phyloP scores from a whole-genome alignment of 2,329 filamentous ascomycete genomes.

The Westerdykella sp. region DNA sequence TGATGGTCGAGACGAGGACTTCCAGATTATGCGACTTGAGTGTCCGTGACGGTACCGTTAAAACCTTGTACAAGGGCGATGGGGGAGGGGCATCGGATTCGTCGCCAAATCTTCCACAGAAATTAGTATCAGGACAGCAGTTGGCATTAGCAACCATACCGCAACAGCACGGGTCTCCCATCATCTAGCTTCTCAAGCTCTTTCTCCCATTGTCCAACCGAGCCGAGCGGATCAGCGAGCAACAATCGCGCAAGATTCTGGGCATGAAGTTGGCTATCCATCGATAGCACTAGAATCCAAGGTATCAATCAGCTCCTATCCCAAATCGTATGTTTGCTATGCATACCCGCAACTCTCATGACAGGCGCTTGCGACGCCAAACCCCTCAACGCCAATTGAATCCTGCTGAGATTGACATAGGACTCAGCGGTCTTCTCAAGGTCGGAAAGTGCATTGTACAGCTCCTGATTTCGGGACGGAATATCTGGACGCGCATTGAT shows the following conservation, averaged over 20 bases:
- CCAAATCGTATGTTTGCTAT: slow-evolving; percentile 5
- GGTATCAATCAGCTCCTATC: slow-evolving; percentile 7
- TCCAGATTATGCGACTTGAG: slow-evolving; percentile 60
- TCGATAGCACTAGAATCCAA: slow-evolving; percentile 42
- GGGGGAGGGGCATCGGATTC: slow-evolving; percentile 41
- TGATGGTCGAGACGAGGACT: slow-evolving; percentile 51
- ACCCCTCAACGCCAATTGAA: slow-evolving; percentile 66
- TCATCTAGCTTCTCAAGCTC: slow-evolving; percentile 31
- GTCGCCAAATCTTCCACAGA: slow-evolving; percentile 48
- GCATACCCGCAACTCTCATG: slow-evolving; percentile 50
- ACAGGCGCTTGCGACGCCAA: slow-evolving; percentile 50
- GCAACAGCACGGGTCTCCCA: slow-evolving; percentile 38
- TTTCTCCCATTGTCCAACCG: slow-evolving; percentile 41
- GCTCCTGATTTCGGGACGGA: slow-evolving; percentile 48
- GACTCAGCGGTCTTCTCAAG: slow-evolving; percentile 57
- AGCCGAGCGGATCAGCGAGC: slow-evolving; percentile 42
- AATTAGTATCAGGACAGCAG: slow-evolving; percentile 9
- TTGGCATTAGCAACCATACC: slow-evolving; percentile 19
- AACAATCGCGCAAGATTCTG: slow-evolving; percentile 61
- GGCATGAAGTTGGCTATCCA: slow-evolving; percentile 49
- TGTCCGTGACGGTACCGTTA: slow-evolving; percentile 57
- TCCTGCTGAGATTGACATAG: slow-evolving; percentile 60
- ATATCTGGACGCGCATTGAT: slow-evolving; percentile 51
- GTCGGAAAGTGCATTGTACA: slow-evolving; percentile 54
- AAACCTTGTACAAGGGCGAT: slow-evolving; percentile 52